phyloP scores from a whole-genome alignment of 2,329 filamentous ascomycete genomes.

The Apiospora arundinis region DNA sequence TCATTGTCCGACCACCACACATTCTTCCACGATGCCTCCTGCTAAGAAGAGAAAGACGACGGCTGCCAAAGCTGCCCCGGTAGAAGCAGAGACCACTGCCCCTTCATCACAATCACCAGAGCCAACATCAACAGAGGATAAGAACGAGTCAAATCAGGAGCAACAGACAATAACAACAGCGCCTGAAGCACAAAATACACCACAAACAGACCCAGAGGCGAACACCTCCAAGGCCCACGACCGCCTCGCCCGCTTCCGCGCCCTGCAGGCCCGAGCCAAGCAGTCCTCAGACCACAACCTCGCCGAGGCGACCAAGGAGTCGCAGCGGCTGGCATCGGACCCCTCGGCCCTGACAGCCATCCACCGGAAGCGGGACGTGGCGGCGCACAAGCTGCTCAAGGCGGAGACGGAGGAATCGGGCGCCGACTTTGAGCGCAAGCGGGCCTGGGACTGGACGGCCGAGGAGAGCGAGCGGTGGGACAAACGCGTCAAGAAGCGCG shows the following conservation, averaged over 20 bases:
- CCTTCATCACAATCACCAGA: constrained; percentile 30
- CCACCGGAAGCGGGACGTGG: constrained; percentile 85
- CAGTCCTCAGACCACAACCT: constrained; percentile 75
- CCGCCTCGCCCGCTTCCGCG: constrained; percentile 83
- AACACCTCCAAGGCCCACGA: constrained; percentile 59
- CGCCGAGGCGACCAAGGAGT: constrained; percentile 83
- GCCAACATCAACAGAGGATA: constrained; percentile 25
- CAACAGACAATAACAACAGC: constrained; percentile 20
- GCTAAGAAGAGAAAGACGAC: constrained; percentile 53
- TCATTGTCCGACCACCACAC: neutral
- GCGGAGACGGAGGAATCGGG: constrained; percentile 85
- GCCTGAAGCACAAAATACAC: constrained; percentile 28
- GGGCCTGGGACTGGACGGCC: constrained; percentile 97
- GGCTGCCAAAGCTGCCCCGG: constrained; percentile 29
- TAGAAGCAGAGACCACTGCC: constrained; percentile 27
- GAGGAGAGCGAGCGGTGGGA: constrained; percentile 97
- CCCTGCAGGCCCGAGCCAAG: constrained; percentile 82
- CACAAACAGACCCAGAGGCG: constrained; percentile 25
- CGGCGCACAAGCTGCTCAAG: constrained; percentile 91
- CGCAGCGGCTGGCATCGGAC: constrained; percentile 79
- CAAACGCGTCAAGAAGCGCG: constrained; percentile 85
- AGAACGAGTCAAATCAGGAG: neutral
- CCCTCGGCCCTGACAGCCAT: constrained; percentile 78
- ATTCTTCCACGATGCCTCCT: constrained; percentile 47
- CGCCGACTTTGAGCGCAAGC: constrained; percentile 95